A percentile compares a stretch with the other conserved stretches of the same genome.
These are phyloP conservation scores for Aspergillus cavernicola DNA, from an alignment of 495 filamentous ascomycete genomes.

Conservation along the genomic window DNA sequence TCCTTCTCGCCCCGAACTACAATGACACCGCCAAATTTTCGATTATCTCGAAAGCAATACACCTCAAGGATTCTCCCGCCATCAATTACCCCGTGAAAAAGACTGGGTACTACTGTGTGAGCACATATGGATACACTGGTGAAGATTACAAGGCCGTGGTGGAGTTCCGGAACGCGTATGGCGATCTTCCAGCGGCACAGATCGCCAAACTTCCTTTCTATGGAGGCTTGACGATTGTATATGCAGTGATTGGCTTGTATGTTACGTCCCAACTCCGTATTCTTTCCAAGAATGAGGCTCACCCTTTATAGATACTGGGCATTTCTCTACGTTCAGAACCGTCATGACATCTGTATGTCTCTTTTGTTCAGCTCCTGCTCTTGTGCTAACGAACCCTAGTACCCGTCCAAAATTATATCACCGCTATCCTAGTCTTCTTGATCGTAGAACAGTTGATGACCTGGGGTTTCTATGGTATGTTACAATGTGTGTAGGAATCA, in stretches of 20 bases:
- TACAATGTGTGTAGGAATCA: neutral
- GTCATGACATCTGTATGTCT: slow-evolving; percentile 77
- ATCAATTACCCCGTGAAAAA: slow-evolving; percentile 78
- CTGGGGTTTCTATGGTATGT: slow-evolving; percentile 83
- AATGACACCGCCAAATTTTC: slow-evolving; percentile 60
- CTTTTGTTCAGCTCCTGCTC: neutral
- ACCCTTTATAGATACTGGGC: slow-evolving; percentile 71
- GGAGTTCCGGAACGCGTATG: slow-evolving; percentile 92
- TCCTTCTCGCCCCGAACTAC: slow-evolving; percentile 73
- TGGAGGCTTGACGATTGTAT: slow-evolving; percentile 88
- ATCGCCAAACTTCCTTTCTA: slow-evolving; percentile 98
- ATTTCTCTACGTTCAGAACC: slow-evolving; percentile 92
- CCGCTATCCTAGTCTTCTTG: slow-evolving; percentile 91
- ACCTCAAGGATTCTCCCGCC: slow-evolving; percentile 69
- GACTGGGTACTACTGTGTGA: slow-evolving; percentile 96
- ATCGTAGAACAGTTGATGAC: slow-evolving; percentile 96
- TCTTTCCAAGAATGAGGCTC: slow-evolving; percentile 16
- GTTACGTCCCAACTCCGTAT: slow-evolving; percentile 19
- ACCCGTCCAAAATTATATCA: slow-evolving; percentile 99
- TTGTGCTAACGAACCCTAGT: slow-evolving; percentile 51
- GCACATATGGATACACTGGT: slow-evolving; percentile 61
- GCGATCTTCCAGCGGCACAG: slow-evolving; percentile 90
- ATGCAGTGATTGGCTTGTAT: slow-evolving; percentile 76
- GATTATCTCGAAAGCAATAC: slow-evolving; percentile 74
- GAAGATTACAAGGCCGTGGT: slow-evolving; percentile 72